Evolutionary conservation across 2,329 filamentous ascomycete species (phyloP), one percentile per base, ranked within the genome.

Genomic region (Paecilomyces fulvus): DNA sequence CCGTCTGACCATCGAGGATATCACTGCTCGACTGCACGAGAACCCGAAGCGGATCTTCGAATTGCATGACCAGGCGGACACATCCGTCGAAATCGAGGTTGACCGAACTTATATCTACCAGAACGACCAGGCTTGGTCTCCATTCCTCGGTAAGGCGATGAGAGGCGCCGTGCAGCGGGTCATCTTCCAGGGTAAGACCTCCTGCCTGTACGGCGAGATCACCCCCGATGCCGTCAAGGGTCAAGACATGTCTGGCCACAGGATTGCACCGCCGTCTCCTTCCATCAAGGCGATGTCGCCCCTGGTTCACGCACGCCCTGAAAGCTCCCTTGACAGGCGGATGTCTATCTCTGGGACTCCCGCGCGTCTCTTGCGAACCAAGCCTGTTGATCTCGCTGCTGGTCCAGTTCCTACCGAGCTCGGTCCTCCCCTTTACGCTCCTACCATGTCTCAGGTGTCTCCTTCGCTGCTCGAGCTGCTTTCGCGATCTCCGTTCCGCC

Each of bases 11-110:
- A 73, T 91, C 33, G 87, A 91, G 30, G 88, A 92, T 67, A 81
- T 92, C 69, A 86, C 83, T 67, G 69, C 75, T 55, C 83, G 86
- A 48, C 79, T 92, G 51, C 87, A 91, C 69, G 85, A 89, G 67
- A 91, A 90, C 69, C 88, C 88, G 2, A 88, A 87, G 76, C 82
- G 83, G 68, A 91, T 92, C 64, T 92, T 92, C 63, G 88, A 92
- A 75, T 81, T 92, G 53, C 88, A 92, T 62, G 88, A 92, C 63
- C 88, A 92, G 73, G 74, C 81, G n/a, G 85, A 85, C 57, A 85
- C 86, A 37, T 83, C 82, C 4, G 80, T 92, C 33, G 88, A 92
- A 75, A 80, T 89, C 21, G 88, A 91, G 73, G 79, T 91, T 63
- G 88, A 90, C 68, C 83, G 88, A 49, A 80, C 85, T 1, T 88